Base-by-base conservation (phyloP, 352 stramenopile genomes). In the Globisporangium alternatum region DNA sequence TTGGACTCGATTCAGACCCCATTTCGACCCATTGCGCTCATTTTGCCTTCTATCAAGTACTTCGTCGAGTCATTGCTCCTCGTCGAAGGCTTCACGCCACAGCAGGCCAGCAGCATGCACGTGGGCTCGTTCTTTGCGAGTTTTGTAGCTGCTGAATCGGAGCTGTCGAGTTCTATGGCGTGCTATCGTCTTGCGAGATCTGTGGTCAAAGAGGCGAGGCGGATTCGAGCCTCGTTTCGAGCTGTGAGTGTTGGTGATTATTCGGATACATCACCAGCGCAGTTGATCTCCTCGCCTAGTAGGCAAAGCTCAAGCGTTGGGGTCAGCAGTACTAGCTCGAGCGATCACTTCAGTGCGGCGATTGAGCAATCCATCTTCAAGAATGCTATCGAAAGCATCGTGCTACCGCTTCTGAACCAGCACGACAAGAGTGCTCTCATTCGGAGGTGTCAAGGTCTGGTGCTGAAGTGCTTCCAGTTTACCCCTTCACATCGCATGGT, bases 11-110 rank as follows among this genome's bases (percentile, higher is more conserved):
- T 81, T 43, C 60, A 65, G 19, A 71, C 66, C 5, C 64, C 69
- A 17, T 81, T 82, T 35, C 68, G 70, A 10, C 41, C 77, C 33
- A 45, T 81, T 17, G 67, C 70, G 21, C 47, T 83, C 15, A 54
- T 62, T 54, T 52, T 55, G 6, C 63, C 69, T 3, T 49, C 66
- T 8, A 63, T 80, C 8, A 7, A 52, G 10, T 80, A 69, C 25
- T 31, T 74, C 21, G 66, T 73, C 8, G 67, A 85, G 17, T 68
- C 60, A 9, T 17, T 72, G 7, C 59, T 85, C 3, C 30, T 79
- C 2, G 13, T 68, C 10, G 57, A 83, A 19, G 74, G 77, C 0
- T 83, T 74, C 39, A 61, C 62, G 9, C 3, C 19, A 1, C 64
- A 56, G 0, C 69, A 79, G 52, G 44, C 49, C 1, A 22, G 31